These are phyloP conservation scores for Oryza punctata DNA, from an alignment of 176 grass and related monocot genomes.

Conservation along the genomic window DNA sequence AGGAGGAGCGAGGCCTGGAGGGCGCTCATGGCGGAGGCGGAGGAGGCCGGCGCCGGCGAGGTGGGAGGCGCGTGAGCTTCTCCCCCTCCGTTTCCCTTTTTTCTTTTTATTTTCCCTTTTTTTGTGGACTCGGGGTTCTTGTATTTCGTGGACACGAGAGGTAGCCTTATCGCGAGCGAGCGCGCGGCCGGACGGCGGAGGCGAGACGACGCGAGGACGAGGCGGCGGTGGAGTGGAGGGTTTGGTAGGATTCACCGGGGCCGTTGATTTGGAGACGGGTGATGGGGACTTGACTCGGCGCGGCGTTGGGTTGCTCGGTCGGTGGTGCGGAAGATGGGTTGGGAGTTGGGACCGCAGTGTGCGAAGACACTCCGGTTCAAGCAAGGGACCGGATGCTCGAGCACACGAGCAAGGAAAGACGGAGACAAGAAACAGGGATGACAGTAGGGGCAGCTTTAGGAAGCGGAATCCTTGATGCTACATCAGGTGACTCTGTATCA, in stretches of 20 bases:
- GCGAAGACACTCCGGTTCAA: not conserved
- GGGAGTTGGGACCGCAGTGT: not conserved
- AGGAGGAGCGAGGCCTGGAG: conserved; percentile 79
- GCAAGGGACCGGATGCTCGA: conserved; percentile 39
- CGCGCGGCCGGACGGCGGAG: not conserved
- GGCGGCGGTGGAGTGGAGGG: not conserved
- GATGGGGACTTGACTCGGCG: conserved; percentile 1
- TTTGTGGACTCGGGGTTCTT: conserved; percentile 9
- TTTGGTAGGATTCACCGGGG: conserved; percentile 18
- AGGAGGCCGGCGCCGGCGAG: conserved; percentile 42
- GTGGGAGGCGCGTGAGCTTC: conserved; percentile 37
- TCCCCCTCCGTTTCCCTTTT: not conserved
- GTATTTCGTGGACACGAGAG: conserved; percentile 42
- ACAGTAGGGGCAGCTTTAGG: too few species aligned
- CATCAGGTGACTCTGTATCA: too few species aligned
- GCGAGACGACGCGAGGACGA: not conserved
- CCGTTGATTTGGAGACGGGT: conserved; percentile 28
- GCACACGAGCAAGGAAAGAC: not conserved
- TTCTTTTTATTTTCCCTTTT: not conserved
- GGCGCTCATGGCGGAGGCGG: conserved; percentile 61
- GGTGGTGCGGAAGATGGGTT: too few species aligned
- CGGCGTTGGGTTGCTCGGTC: not conserved
- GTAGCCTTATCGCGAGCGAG: conserved; percentile 53
- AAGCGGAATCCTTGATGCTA: too few species aligned
- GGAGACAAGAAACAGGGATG: too few species aligned